A percentile compares a stretch with the other conserved stretches of the same genome.
These are phyloP conservation scores for Penicillium brevicompactum DNA, from an alignment of 2,329 filamentous ascomycete species.

Conservation along the genomic window DNA sequence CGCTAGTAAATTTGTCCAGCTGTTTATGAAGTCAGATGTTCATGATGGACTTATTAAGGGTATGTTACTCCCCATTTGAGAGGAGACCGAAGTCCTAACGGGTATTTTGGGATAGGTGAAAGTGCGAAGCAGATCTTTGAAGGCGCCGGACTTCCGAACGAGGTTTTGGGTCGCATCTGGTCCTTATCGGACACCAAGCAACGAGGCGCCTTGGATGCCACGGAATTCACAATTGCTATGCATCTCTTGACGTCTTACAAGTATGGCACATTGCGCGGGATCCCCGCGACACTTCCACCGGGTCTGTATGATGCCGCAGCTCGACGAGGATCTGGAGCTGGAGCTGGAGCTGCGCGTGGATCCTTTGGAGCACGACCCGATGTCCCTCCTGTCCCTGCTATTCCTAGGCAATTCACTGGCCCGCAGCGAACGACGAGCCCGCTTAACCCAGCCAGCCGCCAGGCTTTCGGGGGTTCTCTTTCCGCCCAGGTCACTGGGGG, in stretches of 20 bases:
- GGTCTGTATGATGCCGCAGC: constrained; percentile 89
- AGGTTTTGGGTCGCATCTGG: constrained; percentile 93
- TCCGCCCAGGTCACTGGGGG: constrained; percentile 59
- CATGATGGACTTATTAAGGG: constrained; percentile 75
- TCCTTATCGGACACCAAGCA: constrained; percentile 92
- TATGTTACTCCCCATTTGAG: constrained; percentile 24
- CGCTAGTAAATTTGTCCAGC: constrained; percentile 79
- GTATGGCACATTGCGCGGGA: constrained; percentile 73
- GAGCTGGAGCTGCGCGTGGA: constrained; percentile 43
- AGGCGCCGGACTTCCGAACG: constrained; percentile 84
- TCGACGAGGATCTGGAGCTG: constrained; percentile 59
- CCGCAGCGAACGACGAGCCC: constrained; percentile 63
- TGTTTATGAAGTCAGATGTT: constrained; percentile 87
- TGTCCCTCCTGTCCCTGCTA: constrained; percentile 62
- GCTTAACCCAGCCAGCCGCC: constrained; percentile 44
- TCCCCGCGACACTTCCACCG: constrained; percentile 79
- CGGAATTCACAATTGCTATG: constrained; percentile 98
- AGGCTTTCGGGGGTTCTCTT: constrained; percentile 53
- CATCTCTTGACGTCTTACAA: constrained; percentile 92
- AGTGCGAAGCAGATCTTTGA: constrained; percentile 94
- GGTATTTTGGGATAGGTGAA: constrained; percentile 59
- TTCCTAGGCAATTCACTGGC: constrained; percentile 77
- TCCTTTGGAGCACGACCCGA: constrained; percentile 57
- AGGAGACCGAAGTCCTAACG: neutral
- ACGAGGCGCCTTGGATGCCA: constrained; percentile 79